Conservation (phyloP, 345 rosid species). For the Tarenaya hassleriana region DNA sequence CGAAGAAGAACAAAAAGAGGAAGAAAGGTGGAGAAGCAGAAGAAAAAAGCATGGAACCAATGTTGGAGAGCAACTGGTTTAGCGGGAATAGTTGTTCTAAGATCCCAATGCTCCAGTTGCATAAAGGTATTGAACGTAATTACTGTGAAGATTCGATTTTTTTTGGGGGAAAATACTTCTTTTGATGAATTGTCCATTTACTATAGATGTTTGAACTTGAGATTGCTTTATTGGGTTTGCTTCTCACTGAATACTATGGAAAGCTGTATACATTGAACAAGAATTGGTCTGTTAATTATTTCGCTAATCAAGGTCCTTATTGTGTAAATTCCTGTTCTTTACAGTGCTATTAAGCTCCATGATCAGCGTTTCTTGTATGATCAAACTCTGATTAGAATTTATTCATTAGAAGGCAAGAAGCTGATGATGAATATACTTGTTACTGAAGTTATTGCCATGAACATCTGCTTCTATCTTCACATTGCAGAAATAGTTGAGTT, state of each 20-base stretch:
- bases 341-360: too few species aligned
- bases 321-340: too few species aligned
- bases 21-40: conserved; percentile 28
- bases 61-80: conserved; percentile 67
- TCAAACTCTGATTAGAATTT: too few species aligned
- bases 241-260: neutral
- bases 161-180: neutral
- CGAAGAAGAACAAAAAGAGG: conserved; percentile 26
- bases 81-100: conserved; percentile 51
- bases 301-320: too few species aligned
- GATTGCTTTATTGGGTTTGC: neutral
- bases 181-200: neutral
- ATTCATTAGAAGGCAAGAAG: too few species aligned
- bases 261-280: too few species aligned
- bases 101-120: conserved; percentile 90
- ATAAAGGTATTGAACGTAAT: conserved; percentile 51
- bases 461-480: conserved; percentile 16
- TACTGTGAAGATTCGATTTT: neutral
- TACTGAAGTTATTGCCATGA: conserved; percentile 11
- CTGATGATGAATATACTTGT: too few species aligned
- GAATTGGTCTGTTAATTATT: too few species aligned
- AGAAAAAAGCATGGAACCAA: conserved; percentile 21
- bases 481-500: conserved; percentile 79
- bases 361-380: too few species aligned
- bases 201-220: neutral